phyloP scores from a whole-genome alignment of 352 stramenopile species.

The Phytopythium litorale region DNA sequence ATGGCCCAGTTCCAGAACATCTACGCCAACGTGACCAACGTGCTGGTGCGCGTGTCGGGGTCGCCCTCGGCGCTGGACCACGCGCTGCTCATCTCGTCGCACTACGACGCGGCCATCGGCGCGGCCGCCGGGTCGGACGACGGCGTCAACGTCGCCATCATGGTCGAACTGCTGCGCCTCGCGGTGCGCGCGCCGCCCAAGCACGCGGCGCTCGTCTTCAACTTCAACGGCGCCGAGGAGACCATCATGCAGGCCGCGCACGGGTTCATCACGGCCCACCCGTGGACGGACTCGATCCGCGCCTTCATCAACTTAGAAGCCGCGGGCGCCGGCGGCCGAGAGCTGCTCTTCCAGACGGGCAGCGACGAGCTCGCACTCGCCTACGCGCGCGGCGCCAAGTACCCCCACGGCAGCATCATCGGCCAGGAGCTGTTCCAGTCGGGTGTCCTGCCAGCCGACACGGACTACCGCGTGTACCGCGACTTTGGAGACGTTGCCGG shows the following conservation, averaged over 20 bases:
- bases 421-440: slow-evolving; percentile 77
- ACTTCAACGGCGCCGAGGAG: slow-evolving; percentile 80
- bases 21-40: slow-evolving; percentile 83
- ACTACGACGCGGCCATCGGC: slow-evolving; percentile 78
- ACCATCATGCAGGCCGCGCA: slow-evolving; percentile 78
- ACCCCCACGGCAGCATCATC: slow-evolving; percentile 74
- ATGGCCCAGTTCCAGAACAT: slow-evolving; percentile 82
- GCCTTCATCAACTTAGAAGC: slow-evolving; percentile 83
- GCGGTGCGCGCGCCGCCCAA: slow-evolving; percentile 36
- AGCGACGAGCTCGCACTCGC: slow-evolving; percentile 71
- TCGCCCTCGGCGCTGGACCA: slow-evolving; percentile 26
- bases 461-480: slow-evolving; percentile 71
- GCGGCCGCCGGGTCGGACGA: slow-evolving; percentile 67
- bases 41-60: slow-evolving; percentile 56
- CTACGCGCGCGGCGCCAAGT: slow-evolving; percentile 66
- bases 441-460: slow-evolving; percentile 65
- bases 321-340: slow-evolving; percentile 57
- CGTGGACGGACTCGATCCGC: slow-evolving; percentile 60
- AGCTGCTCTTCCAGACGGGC: slow-evolving; percentile 77
- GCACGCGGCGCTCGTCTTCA: slow-evolving; percentile 64
- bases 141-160: slow-evolving; percentile 78
- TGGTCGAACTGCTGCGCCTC: slow-evolving; percentile 63
- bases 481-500: slow-evolving; percentile 71
- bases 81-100: slow-evolving; percentile 69
- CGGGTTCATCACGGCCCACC: slow-evolving; percentile 79